Conservation (phyloP, 257 asterid species). For the Ocimum tenuiflorum region DNA sequence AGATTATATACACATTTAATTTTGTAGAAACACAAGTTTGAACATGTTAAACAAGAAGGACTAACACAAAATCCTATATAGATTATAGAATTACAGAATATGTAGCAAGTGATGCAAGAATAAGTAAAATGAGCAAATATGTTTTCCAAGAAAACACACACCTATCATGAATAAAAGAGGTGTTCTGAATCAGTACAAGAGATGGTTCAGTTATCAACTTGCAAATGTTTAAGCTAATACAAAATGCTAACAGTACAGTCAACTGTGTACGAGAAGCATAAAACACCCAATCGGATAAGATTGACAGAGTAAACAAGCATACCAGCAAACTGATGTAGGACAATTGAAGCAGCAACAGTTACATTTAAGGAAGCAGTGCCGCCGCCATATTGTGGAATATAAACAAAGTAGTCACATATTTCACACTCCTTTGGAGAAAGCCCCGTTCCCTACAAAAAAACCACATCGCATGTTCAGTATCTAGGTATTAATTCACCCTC, state of each 20-base stretch:
- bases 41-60: background rate
- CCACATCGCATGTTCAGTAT: background rate
- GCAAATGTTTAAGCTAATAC: background rate
- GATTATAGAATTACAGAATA: background rate
- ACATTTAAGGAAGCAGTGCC: conserved; percentile 97
- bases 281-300: background rate
- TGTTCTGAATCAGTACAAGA: background rate
- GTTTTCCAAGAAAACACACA: background rate
- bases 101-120: background rate
- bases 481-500: background rate
- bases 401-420: conserved; percentile 85
- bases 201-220: background rate
- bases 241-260: background rate
- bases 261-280: background rate
- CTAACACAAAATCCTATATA: background rate
- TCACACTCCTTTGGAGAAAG: conserved; percentile 92
- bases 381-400: conserved; percentile 92
- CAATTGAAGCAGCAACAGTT: conserved; percentile 89
- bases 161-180: background rate
- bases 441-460: conserved; percentile 66
- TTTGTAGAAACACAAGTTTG: background rate
- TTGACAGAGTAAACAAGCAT: background rate
- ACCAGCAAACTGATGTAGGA: conserved; percentile 96
- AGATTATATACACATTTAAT: too few relatives aligned
- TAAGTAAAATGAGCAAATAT: background rate